Evolutionary conservation across 208 protist species (phyloP), one percentile per base, ranked within the genome.

Genomic region (Trypanosoma melophagium): DNA sequence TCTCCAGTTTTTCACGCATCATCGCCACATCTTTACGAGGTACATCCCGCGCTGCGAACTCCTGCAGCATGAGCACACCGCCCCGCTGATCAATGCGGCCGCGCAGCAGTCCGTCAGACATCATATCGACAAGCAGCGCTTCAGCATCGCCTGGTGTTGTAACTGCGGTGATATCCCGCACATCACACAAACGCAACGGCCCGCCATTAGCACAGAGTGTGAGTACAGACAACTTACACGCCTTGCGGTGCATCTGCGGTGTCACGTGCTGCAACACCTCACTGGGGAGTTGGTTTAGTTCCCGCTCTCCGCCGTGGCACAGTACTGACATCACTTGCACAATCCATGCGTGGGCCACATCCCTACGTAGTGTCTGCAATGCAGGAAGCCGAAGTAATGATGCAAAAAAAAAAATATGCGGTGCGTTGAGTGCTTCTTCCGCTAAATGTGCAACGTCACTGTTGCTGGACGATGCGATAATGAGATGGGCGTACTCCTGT

Each of bases 351-450:
- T 56, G 17, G 4, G 52, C n/a, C n/a, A 53, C 24, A 60, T 58
- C n/a, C 50, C 44, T n/a, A 2, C n/a, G 44, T 10, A 64, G 71
- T 22, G n/a, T 35, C 61, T 63, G 66, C 40, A 69, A 60, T 5
- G 21, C 62, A 17, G 60, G 66, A 22, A 58, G 35, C 9, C 19
- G 21, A 7, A 84, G 62, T 8, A 91, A 49, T 0, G 56, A 49
- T 1, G 75, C 79, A 63, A 84, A 91, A 31, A 88, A 87, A 51
- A 86, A 86, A 24, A 87, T 61, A 5, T 51, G 25, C 2, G 81
- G 67, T 13, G 73, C 72, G 8, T 64, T 71, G 9, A 87, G 41
- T 7, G 79, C 74, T 9, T 57, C 49, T 49, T 68, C 53, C 24
- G 77, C 41, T 13, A 80, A 24, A 0, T 62, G 60, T 1, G 64